These are phyloP conservation scores for Rhizopus arrhizus DNA, from an alignment of 371 early-diverging fungal genomes.

Conservation along the genomic window DNA sequence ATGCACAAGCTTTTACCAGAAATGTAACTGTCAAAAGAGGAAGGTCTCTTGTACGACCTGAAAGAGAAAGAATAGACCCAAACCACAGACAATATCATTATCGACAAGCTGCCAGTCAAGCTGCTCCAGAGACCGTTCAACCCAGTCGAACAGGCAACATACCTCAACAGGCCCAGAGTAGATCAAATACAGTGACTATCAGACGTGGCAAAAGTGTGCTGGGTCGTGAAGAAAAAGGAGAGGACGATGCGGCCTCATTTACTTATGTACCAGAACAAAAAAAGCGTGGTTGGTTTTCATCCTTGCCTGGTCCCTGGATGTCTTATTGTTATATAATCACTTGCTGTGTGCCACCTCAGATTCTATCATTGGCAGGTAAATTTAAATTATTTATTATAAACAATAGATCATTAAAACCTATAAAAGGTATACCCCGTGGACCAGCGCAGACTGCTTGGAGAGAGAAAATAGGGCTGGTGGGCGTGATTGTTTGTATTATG, in stretches of 20 bases:
- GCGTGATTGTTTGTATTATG: slow-evolving; percentile 61
- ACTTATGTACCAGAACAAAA: slow-evolving; percentile 11
- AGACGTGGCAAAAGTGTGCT: slow-evolving; percentile 50
- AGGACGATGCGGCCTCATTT: slow-evolving; percentile 28
- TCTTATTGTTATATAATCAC: slow-evolving; percentile 57
- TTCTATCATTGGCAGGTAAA: slow-evolving; percentile 25
- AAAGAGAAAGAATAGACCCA: slow-evolving; percentile 63
- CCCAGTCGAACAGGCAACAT: slow-evolving; percentile 44
- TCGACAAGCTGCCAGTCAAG: slow-evolving; percentile 49
- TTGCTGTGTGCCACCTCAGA: slow-evolving; percentile 54
- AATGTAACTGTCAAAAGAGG: slow-evolving; percentile 35
- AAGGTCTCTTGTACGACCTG: slow-evolving; percentile 73
- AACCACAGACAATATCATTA: slow-evolving; percentile 59
- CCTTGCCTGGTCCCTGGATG: slow-evolving; percentile 44
- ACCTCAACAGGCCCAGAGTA: slow-evolving; percentile 12
- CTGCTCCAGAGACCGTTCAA: slow-evolving; percentile 26
- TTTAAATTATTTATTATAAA: background rate
- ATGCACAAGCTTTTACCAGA: slow-evolving; percentile 26
- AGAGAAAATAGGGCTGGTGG: slow-evolving; percentile 80
- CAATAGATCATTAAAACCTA: background rate
- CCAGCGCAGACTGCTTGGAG: slow-evolving; percentile 79
- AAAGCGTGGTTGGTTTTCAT: slow-evolving; percentile 10
- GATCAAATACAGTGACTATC: slow-evolving; percentile 15
- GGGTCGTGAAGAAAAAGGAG: slow-evolving; percentile 41
- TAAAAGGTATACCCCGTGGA: slow-evolving; percentile 45